Conservation (phyloP, 2,329 filamentous ascomycete genomes). For the Botryotinia calthae region DNA sequence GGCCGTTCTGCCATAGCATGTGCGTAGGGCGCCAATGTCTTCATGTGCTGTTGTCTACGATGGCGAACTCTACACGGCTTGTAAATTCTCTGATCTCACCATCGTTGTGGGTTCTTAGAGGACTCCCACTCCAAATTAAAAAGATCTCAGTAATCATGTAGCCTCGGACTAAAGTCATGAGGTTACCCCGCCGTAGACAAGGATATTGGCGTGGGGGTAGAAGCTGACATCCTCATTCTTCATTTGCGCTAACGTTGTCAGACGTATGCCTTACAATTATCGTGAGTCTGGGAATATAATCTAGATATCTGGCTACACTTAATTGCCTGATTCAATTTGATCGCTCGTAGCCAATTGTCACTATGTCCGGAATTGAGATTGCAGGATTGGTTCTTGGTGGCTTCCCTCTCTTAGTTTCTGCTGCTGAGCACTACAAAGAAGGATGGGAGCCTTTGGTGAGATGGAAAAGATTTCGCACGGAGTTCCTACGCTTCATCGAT, state of each 20-base stretch:
- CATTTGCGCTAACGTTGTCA: background rate
- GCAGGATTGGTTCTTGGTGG: slow-evolving; percentile 30
- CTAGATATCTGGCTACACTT: too few species aligned
- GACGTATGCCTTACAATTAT: background rate
- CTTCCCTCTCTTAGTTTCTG: slow-evolving; percentile 30
- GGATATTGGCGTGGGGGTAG: background rate
- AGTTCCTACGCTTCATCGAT: slow-evolving; percentile 31
- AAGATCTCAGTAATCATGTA: background rate
- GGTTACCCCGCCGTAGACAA: background rate
- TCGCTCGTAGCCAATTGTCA: background rate
- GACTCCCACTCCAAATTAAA: background rate
- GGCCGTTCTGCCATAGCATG: background rate
- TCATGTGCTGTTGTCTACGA: background rate
- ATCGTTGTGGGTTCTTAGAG: background rate
- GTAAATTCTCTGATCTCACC: background rate
- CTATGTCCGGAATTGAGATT: slow-evolving; percentile 24
- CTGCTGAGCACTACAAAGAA: slow-evolving; percentile 31
- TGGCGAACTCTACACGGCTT: background rate
- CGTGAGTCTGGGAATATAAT: too few species aligned
- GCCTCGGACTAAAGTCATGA: background rate
- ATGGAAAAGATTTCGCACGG: slow-evolving; percentile 31
- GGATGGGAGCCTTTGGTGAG: slow-evolving; percentile 31
- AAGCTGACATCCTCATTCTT: background rate
- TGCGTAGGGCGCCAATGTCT: background rate
- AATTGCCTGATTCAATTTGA: too few species aligned